Percentiles rank a stretch among this genome's conserved stretches.
Evolutionary conservation across 192 early-diverging fungal genomes (phyloP).

Genomic region (Gonapodya sp.): DNA sequence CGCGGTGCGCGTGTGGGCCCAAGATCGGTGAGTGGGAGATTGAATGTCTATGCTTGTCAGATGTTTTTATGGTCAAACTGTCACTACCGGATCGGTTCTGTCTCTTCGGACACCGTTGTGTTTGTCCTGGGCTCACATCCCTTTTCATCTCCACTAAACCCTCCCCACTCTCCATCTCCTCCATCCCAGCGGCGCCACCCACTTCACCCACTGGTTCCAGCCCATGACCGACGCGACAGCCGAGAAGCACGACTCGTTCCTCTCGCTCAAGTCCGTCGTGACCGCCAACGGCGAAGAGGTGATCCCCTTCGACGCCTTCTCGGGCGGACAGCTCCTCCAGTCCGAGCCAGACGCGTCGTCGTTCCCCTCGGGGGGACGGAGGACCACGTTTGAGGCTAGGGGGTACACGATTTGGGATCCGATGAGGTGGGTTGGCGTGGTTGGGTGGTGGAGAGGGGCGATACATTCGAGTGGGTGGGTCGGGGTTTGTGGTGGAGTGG

Average conservation of each 20-base stretch:
- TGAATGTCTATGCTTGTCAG: no score
- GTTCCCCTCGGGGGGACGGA: conserved; percentile 97
- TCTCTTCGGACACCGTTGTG: not conserved
- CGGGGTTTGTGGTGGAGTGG: not conserved
- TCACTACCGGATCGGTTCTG: not conserved
- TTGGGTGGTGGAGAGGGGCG: no score
- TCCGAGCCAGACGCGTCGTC: conserved; percentile 99
- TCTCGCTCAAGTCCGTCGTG: conserved; percentile 75
- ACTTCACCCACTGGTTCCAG: conserved; percentile 99
- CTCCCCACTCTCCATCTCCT: not conserved
- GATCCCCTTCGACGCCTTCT: conserved; percentile 88
- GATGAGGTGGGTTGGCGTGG: conserved; percentile 39
- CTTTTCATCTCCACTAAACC: not conserved
- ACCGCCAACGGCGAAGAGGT: conserved; percentile 79
- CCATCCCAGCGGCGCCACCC: conserved; percentile 52
- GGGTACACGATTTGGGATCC: conserved; percentile 99
- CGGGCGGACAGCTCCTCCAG: conserved; percentile 93
- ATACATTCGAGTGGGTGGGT: not conserved
- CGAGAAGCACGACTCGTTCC: conserved; percentile 98
- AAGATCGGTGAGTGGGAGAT: conserved; percentile 67
- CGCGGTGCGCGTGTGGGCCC: conserved; percentile 95
- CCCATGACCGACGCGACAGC: conserved; percentile 97
- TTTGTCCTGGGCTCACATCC: not conserved
- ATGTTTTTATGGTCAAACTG: not conserved
- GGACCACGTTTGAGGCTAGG: conserved; percentile 96